These are phyloP conservation scores for Alternaria infectoria DNA, from an alignment of 2,329 filamentous ascomycete species.

Conservation along the genomic window DNA sequence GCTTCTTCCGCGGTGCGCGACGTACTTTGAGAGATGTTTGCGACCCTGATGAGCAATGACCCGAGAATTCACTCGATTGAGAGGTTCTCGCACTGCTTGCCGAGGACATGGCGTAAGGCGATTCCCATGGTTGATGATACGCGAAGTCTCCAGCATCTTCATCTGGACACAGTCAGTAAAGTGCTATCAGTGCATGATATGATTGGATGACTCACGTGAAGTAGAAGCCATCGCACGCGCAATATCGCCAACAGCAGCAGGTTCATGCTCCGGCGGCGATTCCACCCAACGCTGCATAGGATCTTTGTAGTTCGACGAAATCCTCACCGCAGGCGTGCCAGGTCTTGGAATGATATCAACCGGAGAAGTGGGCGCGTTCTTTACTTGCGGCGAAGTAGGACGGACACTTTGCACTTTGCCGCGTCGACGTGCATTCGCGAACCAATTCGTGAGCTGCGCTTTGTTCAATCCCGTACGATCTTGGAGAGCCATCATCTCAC, in stretches of 20 bases:
- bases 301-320: slow-evolving; percentile 13
- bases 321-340: slow-evolving; percentile 26
- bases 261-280: slow-evolving; percentile 37
- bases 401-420: slow-evolving; percentile 23
- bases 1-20: slow-evolving; percentile 17
- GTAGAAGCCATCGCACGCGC: slow-evolving; percentile 31
- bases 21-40: slow-evolving; percentile 21
- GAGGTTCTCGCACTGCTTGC: slow-evolving; percentile 34
- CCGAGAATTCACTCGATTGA: slow-evolving; percentile 28
- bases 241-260: slow-evolving; percentile 29
- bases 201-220: neutral
- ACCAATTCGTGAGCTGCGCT: slow-evolving; percentile 37
- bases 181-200: too few relatives aligned
- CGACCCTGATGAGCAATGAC: slow-evolving; percentile 20
- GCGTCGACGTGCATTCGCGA: slow-evolving; percentile 36
- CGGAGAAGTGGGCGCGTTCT: slow-evolving; percentile 8
- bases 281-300: slow-evolving; percentile 39
- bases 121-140: slow-evolving; percentile 16
- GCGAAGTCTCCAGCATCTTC: neutral
- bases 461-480: slow-evolving; percentile 31
- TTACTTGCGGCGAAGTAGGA: slow-evolving; percentile 13
- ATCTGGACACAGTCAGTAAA: neutral
- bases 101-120: slow-evolving; percentile 22
- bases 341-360: slow-evolving; percentile 33
- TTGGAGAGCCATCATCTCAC: slow-evolving; percentile 26